Evolutionary conservation across 352 stramenopile genomes (phyloP).

Genomic region (Pythium apleroticum): DNA sequence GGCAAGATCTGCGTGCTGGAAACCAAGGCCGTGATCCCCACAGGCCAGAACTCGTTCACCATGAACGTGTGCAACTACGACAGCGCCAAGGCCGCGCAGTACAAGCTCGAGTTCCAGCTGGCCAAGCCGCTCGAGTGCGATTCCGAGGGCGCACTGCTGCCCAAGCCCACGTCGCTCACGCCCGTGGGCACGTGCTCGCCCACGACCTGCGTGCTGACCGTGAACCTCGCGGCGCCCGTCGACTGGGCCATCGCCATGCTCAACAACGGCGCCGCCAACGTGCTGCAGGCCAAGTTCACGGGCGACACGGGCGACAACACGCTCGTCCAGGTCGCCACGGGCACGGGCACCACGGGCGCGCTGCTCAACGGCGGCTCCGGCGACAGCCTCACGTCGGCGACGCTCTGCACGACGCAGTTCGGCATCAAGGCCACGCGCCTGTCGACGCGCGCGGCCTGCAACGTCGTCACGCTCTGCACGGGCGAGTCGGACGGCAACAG

Average conservation of each 20-base stretch:
- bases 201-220: slow-evolving; percentile 52
- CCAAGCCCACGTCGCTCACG: slow-evolving; percentile 36
- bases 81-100: slow-evolving; percentile 23
- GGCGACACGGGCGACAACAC: slow-evolving; percentile 35
- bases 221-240: slow-evolving; percentile 42
- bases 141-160: slow-evolving; percentile 35
- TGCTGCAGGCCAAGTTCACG: slow-evolving; percentile 52
- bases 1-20: slow-evolving; percentile 64
- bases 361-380: slow-evolving; percentile 28
- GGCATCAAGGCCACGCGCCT: slow-evolving; percentile 51
- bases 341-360: slow-evolving; percentile 35
- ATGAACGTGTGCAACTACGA: slow-evolving; percentile 78
- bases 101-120: slow-evolving; percentile 45
- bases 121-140: slow-evolving; percentile 53
- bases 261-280: slow-evolving; percentile 38
- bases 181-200: slow-evolving; percentile 37
- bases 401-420: slow-evolving; percentile 52
- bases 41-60: slow-evolving; percentile 38
- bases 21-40: slow-evolving; percentile 33
- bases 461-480: slow-evolving; percentile 53
- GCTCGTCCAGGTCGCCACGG: slow-evolving; percentile 46
- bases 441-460: slow-evolving; percentile 54
- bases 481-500: slow-evolving; percentile 41
- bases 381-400: slow-evolving; percentile 24
- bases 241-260: slow-evolving; percentile 73